phyloP scores from a whole-genome alignment of 768 basidiomycete species.

The Trametopsis cervina region DNA sequence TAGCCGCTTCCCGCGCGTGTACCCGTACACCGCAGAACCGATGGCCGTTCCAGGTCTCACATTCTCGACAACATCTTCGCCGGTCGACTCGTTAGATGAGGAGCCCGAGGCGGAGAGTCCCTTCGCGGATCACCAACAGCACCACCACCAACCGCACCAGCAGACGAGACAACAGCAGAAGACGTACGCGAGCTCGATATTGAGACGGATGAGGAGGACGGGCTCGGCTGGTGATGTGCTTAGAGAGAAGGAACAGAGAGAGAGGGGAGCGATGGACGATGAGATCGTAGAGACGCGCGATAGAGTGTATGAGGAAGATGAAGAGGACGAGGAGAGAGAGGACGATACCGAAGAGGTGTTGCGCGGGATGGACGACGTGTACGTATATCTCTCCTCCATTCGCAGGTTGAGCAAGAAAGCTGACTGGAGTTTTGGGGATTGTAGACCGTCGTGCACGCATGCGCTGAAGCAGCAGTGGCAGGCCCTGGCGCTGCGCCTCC shows the following conservation, averaged over 20 bases:
- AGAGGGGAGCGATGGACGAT: no score
- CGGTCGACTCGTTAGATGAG: constrained; percentile 18
- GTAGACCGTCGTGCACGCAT: constrained; percentile 52
- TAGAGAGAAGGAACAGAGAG: no score
- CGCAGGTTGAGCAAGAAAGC: neutral
- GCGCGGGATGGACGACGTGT: constrained; percentile 15
- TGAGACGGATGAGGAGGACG: constrained; percentile 6
- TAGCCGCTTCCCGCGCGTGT: no score
- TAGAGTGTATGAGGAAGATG: neutral
- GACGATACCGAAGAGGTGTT: neutral
- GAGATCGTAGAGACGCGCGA: neutral
- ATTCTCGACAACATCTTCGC: constrained; percentile 18
- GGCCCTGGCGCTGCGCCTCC: constrained; percentile 45
- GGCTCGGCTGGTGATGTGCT: constrained; percentile 1
- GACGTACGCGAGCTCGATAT: neutral
- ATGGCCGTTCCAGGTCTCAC: neutral
- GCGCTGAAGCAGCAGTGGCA: constrained; percentile 54
- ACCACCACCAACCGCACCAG: constrained; percentile 6
- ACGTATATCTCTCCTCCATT: constrained; percentile 12
- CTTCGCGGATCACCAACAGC: constrained; percentile 12
- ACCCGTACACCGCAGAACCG: no score
- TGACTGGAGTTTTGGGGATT: constrained; percentile 2
- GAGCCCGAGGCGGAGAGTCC: constrained; percentile 16
- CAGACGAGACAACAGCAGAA: constrained; percentile 12
- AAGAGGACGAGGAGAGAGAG: constrained; percentile 5